Evolutionary conservation across 2,329 filamentous ascomycete species (phyloP), one percentile per base, ranked within the genome.

Genomic region (Penicillium sp.): DNA sequence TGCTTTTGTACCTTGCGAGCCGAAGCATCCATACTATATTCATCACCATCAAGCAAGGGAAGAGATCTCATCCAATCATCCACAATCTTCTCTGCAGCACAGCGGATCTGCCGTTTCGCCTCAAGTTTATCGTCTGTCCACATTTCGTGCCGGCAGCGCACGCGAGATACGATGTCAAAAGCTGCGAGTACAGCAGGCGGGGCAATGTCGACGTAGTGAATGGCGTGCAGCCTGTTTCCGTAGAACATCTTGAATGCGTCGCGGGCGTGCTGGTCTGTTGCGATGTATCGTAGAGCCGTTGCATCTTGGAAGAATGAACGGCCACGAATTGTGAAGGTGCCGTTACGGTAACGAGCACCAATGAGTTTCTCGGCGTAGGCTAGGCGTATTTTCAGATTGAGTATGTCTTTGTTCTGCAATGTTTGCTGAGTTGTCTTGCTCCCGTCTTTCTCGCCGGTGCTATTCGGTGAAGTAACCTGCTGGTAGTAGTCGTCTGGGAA

Each of bases 231-330:
- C 5, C 56, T 51, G 12, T 42, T 49, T 30, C 56, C 56, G 38
- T 58, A 58, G n/a, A 58, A 58, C 45, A 46, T 46, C 16, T 26
- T 42, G 23, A 58, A 58, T 7, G 16, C 14, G n/a, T 47, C 40
- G 7, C 47, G 46, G n/a, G 56, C 51, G 40, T 12, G n/a, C 16
- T 16, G 24, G 16, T 45, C n/a, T 6, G 16, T 11, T 16, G 46
- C 12, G 20, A 46, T 46, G 24, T 46, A 58, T 9, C 56, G 56
- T 21, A 58, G 33, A 9, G 56, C 21, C 26, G 46, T 43, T 2
- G 51, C 56, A 9, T 58, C 56, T 28, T 54, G 24, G 16, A 50
- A 54, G 21, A 58, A 58, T 0, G 56, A 54, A 5, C 30, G 21
- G 9, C 56, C 56, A 4, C 24, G 50, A 11, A 58, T 50, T 12